Evolutionary conservation across 306 rosid genomes (phyloP), one percentile per base, ranked within the genome.

Genomic region (Fragaria iinumae): DNA sequence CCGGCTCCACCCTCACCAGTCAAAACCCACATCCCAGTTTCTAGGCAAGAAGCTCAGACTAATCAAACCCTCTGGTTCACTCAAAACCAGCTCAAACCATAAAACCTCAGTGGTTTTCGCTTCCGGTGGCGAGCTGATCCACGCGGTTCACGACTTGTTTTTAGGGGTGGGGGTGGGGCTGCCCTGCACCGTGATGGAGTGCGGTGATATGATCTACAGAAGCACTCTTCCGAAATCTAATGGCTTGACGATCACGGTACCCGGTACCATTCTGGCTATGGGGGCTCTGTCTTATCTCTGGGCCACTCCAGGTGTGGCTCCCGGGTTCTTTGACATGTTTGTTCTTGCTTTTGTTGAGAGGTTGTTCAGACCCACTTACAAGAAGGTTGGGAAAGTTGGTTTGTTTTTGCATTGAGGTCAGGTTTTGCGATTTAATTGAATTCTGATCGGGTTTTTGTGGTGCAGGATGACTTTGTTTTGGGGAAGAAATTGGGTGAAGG

Each of bases 241-340:
- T 83, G 95, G 87, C 6, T 82, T 95, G 71, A 95, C 93, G 0
- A 18, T 95, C 53, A 95, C 97, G 34, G 67, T 64, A 5, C 92
- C 98, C 59, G 98, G 97, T 23, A 86, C 88, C 57, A 44, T 95
- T 82, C 56, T 95, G 44, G 96, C 93, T 76, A 27, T 95, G 82
- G 82, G 95, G 13, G 84, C 98, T 77, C 81, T 92, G 2, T 95
- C 97, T 67, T 95, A 95, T 80, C 95, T 92, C 6, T 95, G 97
- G 98, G 97, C 96, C 72, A 92, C 98, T 6, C 97, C 97, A 47
- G 97, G 97, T 52, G 97, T 95, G 59, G 97, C 97, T 60, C 98
- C 98, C 48, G 97, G 98, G 27, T 92, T 90, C 88, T 95, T 89
- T 86, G 97, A 92, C 84, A 92, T 92, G 98, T 95, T 95, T 86